Percentiles rank a stretch among this genome's conserved stretches.
Evolutionary conservation across 768 basidiomycete genomes (phyloP).

Genomic region (Tylopilus sp.): DNA sequence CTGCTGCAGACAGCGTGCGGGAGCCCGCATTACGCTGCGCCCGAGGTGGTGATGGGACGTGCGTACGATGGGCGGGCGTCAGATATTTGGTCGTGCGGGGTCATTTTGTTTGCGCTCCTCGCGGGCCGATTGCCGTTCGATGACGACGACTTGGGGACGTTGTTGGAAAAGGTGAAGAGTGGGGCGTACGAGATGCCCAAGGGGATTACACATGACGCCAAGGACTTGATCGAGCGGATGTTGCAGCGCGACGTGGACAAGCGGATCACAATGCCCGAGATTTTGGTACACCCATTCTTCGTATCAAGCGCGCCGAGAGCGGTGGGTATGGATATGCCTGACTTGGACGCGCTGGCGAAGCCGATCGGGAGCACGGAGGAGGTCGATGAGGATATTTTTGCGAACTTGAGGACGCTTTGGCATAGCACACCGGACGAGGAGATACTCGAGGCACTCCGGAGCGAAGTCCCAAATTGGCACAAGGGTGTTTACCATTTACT

Average conservation of each 20-base stretch:
- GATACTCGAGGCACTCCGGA: constrained; percentile 65
- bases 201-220: constrained; percentile 64
- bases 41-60: constrained; percentile 82
- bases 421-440: constrained; percentile 71
- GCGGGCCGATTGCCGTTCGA: constrained; percentile 90
- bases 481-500: constrained; percentile 94
- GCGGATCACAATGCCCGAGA: constrained; percentile 81
- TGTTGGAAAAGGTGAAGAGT: constrained; percentile 78
- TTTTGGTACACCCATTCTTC: constrained; percentile 80
- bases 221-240: constrained; percentile 79
- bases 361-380: constrained; percentile 60
- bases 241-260: constrained; percentile 67
- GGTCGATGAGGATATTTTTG: constrained; percentile 87
- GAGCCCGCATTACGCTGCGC: constrained; percentile 92
- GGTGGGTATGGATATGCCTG: constrained; percentile 45
- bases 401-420: constrained; percentile 92
- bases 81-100: constrained; percentile 96
- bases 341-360: constrained; percentile 62
- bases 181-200: constrained; percentile 73
- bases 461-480: constrained; percentile 79
- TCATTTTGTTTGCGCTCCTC: constrained; percentile 89
- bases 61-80: constrained; percentile 84
- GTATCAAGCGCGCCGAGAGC: constrained; percentile 49
- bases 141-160: constrained; percentile 71
- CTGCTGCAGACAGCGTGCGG: constrained; percentile 85